Conservation (phyloP, 1,284 basidiomycete species). For the Moesziomyces globuligerus region DNA sequence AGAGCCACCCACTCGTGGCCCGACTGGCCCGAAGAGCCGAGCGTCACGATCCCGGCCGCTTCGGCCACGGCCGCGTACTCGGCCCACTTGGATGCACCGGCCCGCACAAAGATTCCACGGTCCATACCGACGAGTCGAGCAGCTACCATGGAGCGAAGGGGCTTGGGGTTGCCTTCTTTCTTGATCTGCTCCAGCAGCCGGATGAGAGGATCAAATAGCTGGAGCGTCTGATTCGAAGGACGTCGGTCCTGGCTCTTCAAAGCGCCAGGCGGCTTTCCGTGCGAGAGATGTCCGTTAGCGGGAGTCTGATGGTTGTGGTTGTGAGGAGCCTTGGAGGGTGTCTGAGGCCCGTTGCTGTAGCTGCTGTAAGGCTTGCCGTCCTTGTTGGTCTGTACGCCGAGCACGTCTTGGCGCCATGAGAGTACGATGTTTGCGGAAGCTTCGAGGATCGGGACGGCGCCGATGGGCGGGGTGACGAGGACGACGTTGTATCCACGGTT, state of each 20-base stretch:
- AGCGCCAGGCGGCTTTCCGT: conserved; percentile 24
- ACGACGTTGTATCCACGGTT: conserved; percentile 58
- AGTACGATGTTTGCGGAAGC: conserved; percentile 56
- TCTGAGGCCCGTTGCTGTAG: conserved; percentile 20
- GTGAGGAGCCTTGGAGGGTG: conserved; percentile 17
- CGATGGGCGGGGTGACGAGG: conserved; percentile 57
- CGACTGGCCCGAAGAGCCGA: conserved; percentile 40
- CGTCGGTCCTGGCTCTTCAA: conserved; percentile 27
- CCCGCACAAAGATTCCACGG: conserved; percentile 46
- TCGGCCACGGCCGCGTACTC: conserved; percentile 58
- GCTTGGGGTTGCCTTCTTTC: conserved; percentile 50
- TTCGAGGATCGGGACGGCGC: conserved; percentile 58
- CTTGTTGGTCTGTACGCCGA: conserved; percentile 49
- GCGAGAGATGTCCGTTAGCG: conserved; percentile 2
- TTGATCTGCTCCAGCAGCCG: conserved; percentile 44
- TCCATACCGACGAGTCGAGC: conserved; percentile 37
- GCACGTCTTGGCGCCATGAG: conserved; percentile 61
- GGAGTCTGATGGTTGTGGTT: conserved; percentile 1
- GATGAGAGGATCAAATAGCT: conserved; percentile 55
- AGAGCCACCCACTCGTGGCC: conserved; percentile 59
- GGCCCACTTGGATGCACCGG: conserved; percentile 53
- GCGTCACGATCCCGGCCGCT: conserved; percentile 52
- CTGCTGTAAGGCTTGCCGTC: conserved; percentile 49
- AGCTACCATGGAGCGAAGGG: conserved; percentile 48
- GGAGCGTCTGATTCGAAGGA: conserved; percentile 34